A percentile compares a stretch with the other conserved stretches of the same genome.
These are phyloP conservation scores for Hypoxylon rubiginosum DNA, from an alignment of 2,329 filamentous ascomycete genomes.

Conservation along the genomic window DNA sequence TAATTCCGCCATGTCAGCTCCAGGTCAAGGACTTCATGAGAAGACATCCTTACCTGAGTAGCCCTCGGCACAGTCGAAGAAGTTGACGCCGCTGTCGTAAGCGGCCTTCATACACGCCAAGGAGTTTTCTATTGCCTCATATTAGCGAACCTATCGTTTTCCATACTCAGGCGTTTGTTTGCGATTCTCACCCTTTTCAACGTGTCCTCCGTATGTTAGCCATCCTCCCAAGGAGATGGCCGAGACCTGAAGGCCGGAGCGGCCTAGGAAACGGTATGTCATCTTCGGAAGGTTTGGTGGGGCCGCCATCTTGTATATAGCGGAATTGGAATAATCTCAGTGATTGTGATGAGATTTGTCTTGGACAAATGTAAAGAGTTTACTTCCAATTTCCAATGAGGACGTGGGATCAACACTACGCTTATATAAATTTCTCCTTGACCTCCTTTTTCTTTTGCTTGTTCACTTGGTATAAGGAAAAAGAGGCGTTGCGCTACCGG, in stretches of 20 bases:
- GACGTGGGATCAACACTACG: not conserved
- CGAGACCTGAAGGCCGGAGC: conserved; percentile 80
- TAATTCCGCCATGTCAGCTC: conserved; percentile 48
- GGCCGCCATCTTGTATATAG: conserved; percentile 31
- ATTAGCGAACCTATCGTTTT: conserved; percentile 13
- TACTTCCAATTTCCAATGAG: not conserved
- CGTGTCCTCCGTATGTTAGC: conserved; percentile 82
- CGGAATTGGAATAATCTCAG: not conserved
- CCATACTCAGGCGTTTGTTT: not conserved
- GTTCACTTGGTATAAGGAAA: not conserved
- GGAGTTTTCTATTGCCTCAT: conserved; percentile 63
- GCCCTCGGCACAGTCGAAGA: conserved; percentile 71
- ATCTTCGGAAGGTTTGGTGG: conserved; percentile 61
- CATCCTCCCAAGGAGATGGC: conserved; percentile 78
- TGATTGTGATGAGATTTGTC: not conserved
- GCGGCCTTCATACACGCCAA: conserved; percentile 73
- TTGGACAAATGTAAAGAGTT: not conserved
- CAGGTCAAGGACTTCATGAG: not conserved
- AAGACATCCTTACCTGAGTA: conserved; percentile 42
- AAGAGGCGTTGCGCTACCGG: not conserved
- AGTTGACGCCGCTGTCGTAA: conserved; percentile 72
- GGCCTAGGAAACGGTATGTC: conserved; percentile 79
- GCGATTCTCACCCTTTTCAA: conserved; percentile 70
- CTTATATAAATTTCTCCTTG: not conserved
- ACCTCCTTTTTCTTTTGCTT: not conserved